Percentiles rank a stretch among this genome's conserved stretches.
Conservation (phyloP, 2,329 filamentous ascomycete genomes). For the Claviceps humidiphila region DNA sequence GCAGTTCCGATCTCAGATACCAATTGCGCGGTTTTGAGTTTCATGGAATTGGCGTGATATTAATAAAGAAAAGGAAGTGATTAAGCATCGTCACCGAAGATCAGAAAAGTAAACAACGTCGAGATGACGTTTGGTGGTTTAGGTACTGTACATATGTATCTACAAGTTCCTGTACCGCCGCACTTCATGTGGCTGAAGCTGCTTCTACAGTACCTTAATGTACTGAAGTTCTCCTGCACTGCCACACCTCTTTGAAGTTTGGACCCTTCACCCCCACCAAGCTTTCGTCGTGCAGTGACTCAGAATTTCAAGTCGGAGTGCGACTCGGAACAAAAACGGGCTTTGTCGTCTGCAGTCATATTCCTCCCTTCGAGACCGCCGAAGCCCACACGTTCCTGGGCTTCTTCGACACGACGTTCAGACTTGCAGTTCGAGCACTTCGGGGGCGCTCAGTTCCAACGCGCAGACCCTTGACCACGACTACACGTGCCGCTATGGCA, state of each 20-base stretch:
- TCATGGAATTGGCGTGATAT: not conserved
- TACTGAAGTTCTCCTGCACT: constrained; percentile 5
- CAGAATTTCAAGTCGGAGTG: constrained; percentile 8
- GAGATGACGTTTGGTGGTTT: not conserved
- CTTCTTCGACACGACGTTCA: constrained; percentile 34
- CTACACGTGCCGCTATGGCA: constrained; percentile 40
- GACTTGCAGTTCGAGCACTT: constrained; percentile 40
- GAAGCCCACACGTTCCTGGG: constrained; percentile 23
- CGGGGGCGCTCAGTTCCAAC: constrained; percentile 42
- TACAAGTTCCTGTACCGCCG: no score
- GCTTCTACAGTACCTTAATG: not conserved
- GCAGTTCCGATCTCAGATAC: not conserved
- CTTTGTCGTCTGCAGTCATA: not conserved
- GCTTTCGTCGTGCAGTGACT: constrained; percentile 9
- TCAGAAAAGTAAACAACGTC: not conserved
- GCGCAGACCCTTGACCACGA: constrained; percentile 26
- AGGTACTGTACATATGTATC: not conserved
- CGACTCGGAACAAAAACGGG: constrained; percentile 2
- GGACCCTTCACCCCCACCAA: constrained; percentile 8
- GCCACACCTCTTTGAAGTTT: constrained; percentile 8
- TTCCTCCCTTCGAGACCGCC: constrained; percentile 8
- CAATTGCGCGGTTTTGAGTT: not conserved
- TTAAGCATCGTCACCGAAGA: not conserved
- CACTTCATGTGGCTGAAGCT: constrained; percentile 6
- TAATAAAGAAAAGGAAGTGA: not conserved